These are phyloP conservation scores for Tulasnella sp. DNA, from an alignment of 768 basidiomycete species.

Conservation along the genomic window DNA sequence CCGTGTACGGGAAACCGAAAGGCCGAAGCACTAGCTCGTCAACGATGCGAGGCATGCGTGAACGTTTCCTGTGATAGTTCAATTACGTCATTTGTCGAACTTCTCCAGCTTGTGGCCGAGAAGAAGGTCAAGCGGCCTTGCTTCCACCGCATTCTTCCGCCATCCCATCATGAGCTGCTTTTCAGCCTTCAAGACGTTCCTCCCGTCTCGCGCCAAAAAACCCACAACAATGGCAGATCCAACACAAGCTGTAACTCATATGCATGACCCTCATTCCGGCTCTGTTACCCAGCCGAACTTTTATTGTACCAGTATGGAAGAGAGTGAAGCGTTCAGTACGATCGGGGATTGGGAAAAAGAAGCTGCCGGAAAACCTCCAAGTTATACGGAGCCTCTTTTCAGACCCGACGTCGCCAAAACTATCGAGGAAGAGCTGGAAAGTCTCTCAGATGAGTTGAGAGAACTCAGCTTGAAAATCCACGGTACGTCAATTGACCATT, in stretches of 20 bases:
- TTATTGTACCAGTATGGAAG: background rate
- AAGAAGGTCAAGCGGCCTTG: background rate
- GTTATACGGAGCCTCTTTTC: background rate
- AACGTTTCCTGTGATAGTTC: background rate
- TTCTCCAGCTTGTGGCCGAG: background rate
- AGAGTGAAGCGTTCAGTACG: background rate
- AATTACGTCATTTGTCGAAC: background rate
- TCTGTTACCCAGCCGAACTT: background rate
- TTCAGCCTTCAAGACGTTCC: background rate
- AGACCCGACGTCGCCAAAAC: conserved; percentile 53
- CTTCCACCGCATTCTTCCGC: background rate
- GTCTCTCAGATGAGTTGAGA: conserved; percentile 53
- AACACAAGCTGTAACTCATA: background rate
- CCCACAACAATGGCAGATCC: background rate
- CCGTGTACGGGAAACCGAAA: background rate
- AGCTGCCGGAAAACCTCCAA: background rate
- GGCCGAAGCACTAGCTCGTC: background rate
- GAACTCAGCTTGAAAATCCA: conserved; percentile 68
- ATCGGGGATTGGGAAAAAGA: conserved; percentile 8
- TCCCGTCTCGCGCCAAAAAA: background rate
- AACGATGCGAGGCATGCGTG: background rate
- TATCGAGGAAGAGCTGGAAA: conserved; percentile 58
- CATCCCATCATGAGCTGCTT: background rate
- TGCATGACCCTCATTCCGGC: background rate
- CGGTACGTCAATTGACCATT: conserved; percentile 40